Conservation (phyloP, 2,329 filamentous ascomycete species). For the Penicillium hesseltinei region DNA sequence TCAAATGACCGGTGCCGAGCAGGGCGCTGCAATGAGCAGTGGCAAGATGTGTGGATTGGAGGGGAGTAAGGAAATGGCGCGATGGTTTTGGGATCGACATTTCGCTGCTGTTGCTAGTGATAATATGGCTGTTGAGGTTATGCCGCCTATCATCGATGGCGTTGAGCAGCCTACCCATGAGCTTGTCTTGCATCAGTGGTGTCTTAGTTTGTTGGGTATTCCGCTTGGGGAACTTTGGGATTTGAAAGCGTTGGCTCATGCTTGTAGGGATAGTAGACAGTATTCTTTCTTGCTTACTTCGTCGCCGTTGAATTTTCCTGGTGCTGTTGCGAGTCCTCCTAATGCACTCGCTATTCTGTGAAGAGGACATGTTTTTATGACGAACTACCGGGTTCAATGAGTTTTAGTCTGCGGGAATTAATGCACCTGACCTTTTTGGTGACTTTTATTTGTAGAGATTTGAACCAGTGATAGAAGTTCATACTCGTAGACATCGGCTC, state of each 20-base stretch:
- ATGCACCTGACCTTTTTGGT: neutral
- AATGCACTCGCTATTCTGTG: constrained; percentile 29
- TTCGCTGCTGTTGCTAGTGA: constrained; percentile 41
- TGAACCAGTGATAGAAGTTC: neutral
- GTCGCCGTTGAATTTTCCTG: constrained; percentile 45
- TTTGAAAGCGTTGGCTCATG: constrained; percentile 40
- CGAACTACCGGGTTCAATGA: accelerated
- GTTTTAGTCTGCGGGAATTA: accelerated
- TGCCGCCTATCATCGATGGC: constrained; percentile 20
- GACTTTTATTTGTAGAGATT: neutral
- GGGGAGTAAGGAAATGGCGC: constrained; percentile 46
- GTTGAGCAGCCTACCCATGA: constrained; percentile 12
- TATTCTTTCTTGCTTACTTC: constrained; percentile 48
- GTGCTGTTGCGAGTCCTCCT: constrained; percentile 36
- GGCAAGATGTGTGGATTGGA: constrained; percentile 41
- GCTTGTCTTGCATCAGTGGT: constrained; percentile 41
- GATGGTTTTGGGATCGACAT: constrained; percentile 57
- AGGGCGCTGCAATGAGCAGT: constrained; percentile 11
- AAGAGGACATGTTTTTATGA: neutral
- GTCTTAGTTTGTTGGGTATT: constrained; percentile 44
- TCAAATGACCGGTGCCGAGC: constrained; percentile 16
- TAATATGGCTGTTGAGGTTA: constrained; percentile 27
- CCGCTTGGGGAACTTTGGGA: constrained; percentile 50
- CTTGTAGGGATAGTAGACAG: constrained; percentile 37
- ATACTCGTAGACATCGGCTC: neutral